Conservation (phyloP, 352 stramenopile genomes). For the Thalassiosira exigua region DNA sequence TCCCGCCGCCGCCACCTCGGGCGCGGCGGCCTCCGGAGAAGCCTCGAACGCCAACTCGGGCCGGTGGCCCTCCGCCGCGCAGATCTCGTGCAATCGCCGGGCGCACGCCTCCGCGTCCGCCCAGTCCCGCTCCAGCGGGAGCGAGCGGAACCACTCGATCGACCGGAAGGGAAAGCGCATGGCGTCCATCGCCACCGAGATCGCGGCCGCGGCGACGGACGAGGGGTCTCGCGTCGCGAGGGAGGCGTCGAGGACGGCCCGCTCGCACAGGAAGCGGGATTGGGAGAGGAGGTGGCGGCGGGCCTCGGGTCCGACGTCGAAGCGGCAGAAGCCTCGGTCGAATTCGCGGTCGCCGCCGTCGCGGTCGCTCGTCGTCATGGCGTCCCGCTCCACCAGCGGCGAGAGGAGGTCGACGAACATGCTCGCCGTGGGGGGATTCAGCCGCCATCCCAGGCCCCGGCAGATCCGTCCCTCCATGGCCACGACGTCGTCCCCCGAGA, state of each 20-base stretch:
- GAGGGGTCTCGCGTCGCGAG: conserved; percentile 24
- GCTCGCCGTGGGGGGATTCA: conserved; percentile 36
- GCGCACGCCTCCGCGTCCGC: not conserved
- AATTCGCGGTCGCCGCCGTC: not conserved
- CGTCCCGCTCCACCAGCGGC: conserved; percentile 10
- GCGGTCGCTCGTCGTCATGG: not conserved
- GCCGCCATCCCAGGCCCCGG: conserved; percentile 26
- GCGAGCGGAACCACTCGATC: not conserved
- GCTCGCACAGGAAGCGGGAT: conserved; percentile 25
- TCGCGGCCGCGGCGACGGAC: conserved; percentile 27
- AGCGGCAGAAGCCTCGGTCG: too few relatives aligned
- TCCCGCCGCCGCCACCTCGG: too few relatives aligned
- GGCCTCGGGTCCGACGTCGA: too few relatives aligned
- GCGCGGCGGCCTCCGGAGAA: too few relatives aligned
- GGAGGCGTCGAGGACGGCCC: conserved; percentile 30
- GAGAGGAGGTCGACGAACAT: conserved; percentile 21
- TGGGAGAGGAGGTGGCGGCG: not conserved
- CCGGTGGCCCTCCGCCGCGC: not conserved
- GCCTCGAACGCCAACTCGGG: not conserved
- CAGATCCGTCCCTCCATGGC: conserved; percentile 34
- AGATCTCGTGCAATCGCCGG: not conserved
- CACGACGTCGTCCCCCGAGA: conserved; percentile 16
- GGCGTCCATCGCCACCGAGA: conserved; percentile 20
- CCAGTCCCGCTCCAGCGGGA: not conserved
- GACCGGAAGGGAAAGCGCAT: not conserved